Conservation (phyloP, 352 stramenopile genomes). For the Phytophthora sansomeana region DNA sequence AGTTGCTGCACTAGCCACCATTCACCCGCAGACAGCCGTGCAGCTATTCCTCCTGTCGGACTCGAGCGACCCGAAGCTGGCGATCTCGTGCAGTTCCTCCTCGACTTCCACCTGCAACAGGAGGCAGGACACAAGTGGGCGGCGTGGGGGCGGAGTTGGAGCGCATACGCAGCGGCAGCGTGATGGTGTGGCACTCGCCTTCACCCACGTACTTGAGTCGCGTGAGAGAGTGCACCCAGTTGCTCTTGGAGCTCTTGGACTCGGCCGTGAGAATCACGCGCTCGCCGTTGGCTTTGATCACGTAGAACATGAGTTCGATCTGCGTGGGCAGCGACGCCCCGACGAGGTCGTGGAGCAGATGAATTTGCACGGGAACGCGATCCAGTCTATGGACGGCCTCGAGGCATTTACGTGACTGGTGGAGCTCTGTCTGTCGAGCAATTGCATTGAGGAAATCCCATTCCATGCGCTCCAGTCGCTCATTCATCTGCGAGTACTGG, state of each 20-base stretch:
- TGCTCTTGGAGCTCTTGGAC: constrained; percentile 51
- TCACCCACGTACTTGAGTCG: constrained; percentile 65
- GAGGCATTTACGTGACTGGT: constrained; percentile 65
- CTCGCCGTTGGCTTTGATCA: constrained; percentile 73
- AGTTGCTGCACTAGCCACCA: constrained; percentile 1
- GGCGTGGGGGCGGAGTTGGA: constrained; percentile 27
- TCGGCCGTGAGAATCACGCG: constrained; percentile 64
- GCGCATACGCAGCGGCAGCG: constrained; percentile 22
- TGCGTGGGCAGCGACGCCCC: constrained; percentile 48
- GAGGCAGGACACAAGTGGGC: constrained; percentile 14
- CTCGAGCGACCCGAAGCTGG: constrained; percentile 11
- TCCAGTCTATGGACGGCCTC: constrained; percentile 73
- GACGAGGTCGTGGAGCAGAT: constrained; percentile 69
- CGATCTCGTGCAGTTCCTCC: constrained; percentile 28
- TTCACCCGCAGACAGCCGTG: constrained; percentile 29
- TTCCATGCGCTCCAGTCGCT: constrained; percentile 71
- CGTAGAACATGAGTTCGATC: constrained; percentile 69
- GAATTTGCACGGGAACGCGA: constrained; percentile 80
- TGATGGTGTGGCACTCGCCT: constrained; percentile 25
- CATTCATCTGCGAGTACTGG: constrained; percentile 68
- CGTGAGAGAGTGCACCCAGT: constrained; percentile 63
- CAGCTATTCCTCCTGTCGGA: constrained; percentile 37
- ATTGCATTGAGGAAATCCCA: constrained; percentile 77
- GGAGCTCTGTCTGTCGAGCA: constrained; percentile 86
- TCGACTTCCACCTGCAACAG: constrained; percentile 36